Evolutionary conservation across 495 filamentous ascomycete species (phyloP).

Genomic region (Hapsidospora chrysogenum): DNA sequence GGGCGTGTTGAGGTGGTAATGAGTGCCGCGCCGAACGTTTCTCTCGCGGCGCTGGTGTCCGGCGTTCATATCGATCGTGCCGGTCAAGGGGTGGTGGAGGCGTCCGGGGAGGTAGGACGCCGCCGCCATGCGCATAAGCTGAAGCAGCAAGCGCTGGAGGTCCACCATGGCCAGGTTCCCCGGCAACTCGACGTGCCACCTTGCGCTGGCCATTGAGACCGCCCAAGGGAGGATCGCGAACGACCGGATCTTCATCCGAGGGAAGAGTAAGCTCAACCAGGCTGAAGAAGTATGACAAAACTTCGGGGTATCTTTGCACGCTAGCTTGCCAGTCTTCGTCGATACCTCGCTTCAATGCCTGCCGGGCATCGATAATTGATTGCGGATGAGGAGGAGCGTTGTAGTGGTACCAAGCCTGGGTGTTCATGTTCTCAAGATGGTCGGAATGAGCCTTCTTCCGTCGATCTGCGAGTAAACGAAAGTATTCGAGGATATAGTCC

Average conservation of each 20-base stretch:
- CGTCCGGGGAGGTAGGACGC: no score
- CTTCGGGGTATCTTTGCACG: constrained; percentile 55
- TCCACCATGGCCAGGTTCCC: no score
- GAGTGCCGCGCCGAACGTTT: neutral
- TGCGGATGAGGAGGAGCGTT: constrained; percentile 34
- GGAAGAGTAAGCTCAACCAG: constrained; percentile 45
- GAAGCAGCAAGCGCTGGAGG: constrained; percentile 1
- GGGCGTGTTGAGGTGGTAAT: neutral
- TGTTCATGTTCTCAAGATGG: constrained; percentile 38
- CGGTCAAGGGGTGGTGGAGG: neutral
- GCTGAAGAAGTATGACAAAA: constrained; percentile 56
- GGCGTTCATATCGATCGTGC: neutral
- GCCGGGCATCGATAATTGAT: constrained; percentile 40
- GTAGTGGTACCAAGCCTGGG: constrained; percentile 41
- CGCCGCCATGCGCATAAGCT: neutral
- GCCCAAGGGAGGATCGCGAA: constrained; percentile 38
- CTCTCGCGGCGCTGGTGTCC: neutral
- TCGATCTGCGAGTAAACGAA: constrained; percentile 38
- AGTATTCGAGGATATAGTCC: constrained; percentile 53
- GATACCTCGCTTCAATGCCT: constrained; percentile 46
- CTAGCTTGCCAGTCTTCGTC: constrained; percentile 57
- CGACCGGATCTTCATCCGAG: constrained; percentile 30
- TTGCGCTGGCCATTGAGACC: no score
- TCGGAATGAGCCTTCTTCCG: constrained; percentile 39
- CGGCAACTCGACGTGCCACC: no score